Base-by-base conservation (phyloP, 345 rosid genomes). In the Pugionium dolabratum region DNA sequence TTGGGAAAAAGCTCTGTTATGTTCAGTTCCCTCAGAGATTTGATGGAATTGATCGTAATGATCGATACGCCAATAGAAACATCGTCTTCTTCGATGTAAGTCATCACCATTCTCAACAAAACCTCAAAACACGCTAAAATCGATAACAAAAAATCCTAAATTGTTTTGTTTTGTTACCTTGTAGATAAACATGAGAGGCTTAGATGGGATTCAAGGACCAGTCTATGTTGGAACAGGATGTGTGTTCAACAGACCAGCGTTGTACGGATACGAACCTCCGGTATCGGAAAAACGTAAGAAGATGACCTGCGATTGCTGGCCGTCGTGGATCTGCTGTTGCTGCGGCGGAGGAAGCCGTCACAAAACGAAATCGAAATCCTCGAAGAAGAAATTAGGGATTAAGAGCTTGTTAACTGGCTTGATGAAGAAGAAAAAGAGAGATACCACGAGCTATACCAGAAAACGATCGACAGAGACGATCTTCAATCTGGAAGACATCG, bases 301-400 rank as follows among this genome's bases (percentile, higher is more conserved):
- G 79, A 88, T 90, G 96, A 90, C 97, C n/a, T 94, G 99, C 42
- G 98, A 93, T 59, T 90, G 97, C 81, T 90, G 84, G 87, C 99
- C 97, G 60, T 84, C 96, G 64, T 94, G 96, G 95, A 79, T 95
- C 62, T 86, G 89, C 76, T 90, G 94, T 69, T 90, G 96, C 82
- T 94, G 87, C 71, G 83, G 92, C 54, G 89, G 99, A 48, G 86
- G 97, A 25, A 90, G 91, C 71, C 76, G 76, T 27, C 51, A 60
- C 47, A 68, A 93, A 79, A 43, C 72, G 5, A 50, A 69, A 59
- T 56, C 70, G 11, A 79, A 72, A 45, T 28, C 70, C 3, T 82
- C 86, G 2, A 93, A 88, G 86, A 87, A 85, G 84, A 92, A 86
- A 68, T 66, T 67, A 0, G 89, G 82, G 5, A 81, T 77, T 9